Evolutionary conservation across 2,329 filamentous ascomycete species (phyloP).

Genomic region (Sarocladium oryzae): DNA sequence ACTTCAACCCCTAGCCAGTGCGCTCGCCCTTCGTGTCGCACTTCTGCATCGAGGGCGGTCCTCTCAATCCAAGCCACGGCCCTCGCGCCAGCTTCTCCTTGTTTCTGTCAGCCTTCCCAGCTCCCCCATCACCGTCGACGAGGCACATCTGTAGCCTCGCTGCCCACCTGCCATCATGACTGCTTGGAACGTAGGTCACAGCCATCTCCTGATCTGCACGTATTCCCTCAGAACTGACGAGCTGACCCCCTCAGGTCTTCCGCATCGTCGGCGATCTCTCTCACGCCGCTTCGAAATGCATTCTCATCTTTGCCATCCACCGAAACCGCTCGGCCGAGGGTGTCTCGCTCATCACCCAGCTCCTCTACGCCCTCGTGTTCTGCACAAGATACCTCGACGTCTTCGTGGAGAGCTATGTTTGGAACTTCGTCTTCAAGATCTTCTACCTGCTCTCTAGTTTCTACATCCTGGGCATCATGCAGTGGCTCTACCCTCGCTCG

Average conservation of each 20-base stretch:
- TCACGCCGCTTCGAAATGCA: conserved; percentile 80
- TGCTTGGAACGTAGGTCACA: conserved; percentile 28
- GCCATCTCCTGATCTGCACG: too few relatives aligned
- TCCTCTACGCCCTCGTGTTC: conserved; percentile 82
- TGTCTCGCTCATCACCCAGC: conserved; percentile 85
- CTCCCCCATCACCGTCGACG: background rate
- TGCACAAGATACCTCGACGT: conserved; percentile 81
- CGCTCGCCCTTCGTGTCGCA: background rate
- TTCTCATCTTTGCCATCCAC: conserved; percentile 87
- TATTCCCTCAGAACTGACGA: too few relatives aligned
- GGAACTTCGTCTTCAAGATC: conserved; percentile 80
- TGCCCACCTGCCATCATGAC: conserved; percentile 22
- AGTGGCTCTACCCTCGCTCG: conserved; percentile 78
- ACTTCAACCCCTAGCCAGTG: background rate
- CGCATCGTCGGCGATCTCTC: conserved; percentile 78
- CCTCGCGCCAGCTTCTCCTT: background rate
- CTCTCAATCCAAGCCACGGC: background rate
- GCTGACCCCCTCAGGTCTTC: conserved; percentile 42
- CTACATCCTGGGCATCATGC: conserved; percentile 86
- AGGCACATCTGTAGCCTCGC: background rate
- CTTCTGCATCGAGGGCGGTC: background rate
- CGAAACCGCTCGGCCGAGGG: conserved; percentile 83
- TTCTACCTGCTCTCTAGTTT: conserved; percentile 80
- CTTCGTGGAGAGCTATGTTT: conserved; percentile 48
- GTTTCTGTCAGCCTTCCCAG: background rate